These are phyloP conservation scores for Hysterium pulicare DNA, from an alignment of 2,329 filamentous ascomycete genomes.

Conservation along the genomic window DNA sequence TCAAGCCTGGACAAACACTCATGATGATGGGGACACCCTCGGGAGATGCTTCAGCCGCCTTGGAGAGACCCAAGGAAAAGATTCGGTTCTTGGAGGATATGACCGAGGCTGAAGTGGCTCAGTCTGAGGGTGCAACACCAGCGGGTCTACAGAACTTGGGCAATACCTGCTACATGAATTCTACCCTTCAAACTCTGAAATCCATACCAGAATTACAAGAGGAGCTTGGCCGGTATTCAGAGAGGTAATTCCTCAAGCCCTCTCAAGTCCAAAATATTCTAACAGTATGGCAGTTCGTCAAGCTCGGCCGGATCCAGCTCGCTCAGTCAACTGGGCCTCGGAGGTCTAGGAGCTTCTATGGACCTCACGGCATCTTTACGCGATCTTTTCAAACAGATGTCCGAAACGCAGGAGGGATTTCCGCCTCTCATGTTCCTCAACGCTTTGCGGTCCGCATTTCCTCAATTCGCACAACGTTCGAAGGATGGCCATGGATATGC, in stretches of 20 bases:
- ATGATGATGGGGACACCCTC: slow-evolving; percentile 97
- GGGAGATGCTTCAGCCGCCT: slow-evolving; percentile 57
- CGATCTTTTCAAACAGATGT: slow-evolving; percentile 85
- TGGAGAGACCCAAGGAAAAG: slow-evolving; percentile 70
- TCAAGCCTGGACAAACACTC: slow-evolving; percentile 81
- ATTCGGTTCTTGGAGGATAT: slow-evolving; percentile 95
- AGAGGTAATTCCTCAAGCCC: slow-evolving; percentile 24
- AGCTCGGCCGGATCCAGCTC: slow-evolving; percentile 30
- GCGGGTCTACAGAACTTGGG: slow-evolving; percentile 88
- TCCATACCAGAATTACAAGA: slow-evolving; percentile 88
- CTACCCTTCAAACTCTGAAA: slow-evolving; percentile 86
- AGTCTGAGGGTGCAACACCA: slow-evolving; percentile 77
- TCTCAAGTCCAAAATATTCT: neutral
- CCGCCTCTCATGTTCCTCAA: slow-evolving; percentile 79
- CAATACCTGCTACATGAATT: slow-evolving; percentile 98
- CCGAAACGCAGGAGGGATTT: slow-evolving; percentile 82
- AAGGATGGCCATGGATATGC: slow-evolving; percentile 81
- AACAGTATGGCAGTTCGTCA: slow-evolving; percentile 11
- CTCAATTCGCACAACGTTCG: slow-evolving; percentile 88
- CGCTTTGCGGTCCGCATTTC: slow-evolving; percentile 73
- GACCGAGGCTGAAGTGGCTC: slow-evolving; percentile 88
- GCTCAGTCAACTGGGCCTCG: slow-evolving; percentile 52
- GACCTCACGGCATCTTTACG: slow-evolving; percentile 77
- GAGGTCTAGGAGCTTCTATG: slow-evolving; percentile 56
- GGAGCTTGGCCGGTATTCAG: slow-evolving; percentile 64